phyloP scores from a whole-genome alignment of 345 rosid species.

The Schrenkiella parvula region DNA sequence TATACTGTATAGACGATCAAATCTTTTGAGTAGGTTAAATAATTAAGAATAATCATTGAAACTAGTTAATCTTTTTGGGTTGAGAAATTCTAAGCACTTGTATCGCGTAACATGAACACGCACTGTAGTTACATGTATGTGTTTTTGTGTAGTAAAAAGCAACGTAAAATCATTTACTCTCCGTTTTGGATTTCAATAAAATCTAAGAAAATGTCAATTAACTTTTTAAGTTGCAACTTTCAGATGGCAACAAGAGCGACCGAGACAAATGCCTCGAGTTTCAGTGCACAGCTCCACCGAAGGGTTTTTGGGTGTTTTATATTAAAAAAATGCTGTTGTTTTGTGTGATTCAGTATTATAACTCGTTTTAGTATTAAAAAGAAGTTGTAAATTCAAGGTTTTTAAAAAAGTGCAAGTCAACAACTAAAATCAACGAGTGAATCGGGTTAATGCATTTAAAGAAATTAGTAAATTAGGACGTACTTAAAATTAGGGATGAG shows the following conservation, averaged over 20 bases:
- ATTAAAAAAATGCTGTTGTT: not conserved
- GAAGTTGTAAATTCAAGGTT: too few relatives aligned
- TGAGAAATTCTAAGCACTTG: not conserved
- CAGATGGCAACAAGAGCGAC: constrained; percentile 23
- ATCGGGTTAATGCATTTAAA: too few relatives aligned
- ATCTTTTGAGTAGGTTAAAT: not conserved
- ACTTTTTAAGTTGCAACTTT: constrained; percentile 21
- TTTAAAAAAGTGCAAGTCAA: too few relatives aligned
- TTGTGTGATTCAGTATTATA: not conserved
- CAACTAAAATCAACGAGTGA: too few relatives aligned
- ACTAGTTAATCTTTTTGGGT: not conserved
- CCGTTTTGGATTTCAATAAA: constrained; percentile 29
- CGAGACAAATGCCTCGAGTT: constrained; percentile 28
- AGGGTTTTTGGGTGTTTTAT: not conserved
- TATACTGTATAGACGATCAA: not conserved
- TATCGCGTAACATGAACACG: not conserved
- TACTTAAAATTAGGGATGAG: too few relatives aligned
- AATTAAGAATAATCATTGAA: not conserved
- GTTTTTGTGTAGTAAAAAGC: not conserved
- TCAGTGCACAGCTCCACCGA: constrained; percentile 24
- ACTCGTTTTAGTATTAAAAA: too few relatives aligned
- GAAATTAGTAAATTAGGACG: too few relatives aligned
- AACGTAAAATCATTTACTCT: not conserved
- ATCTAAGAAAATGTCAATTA: not conserved
- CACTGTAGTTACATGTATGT: not conserved